These are phyloP conservation scores for Suillus fuscotomentosus DNA, from an alignment of 768 basidiomycete genomes.

Conservation along the genomic window DNA sequence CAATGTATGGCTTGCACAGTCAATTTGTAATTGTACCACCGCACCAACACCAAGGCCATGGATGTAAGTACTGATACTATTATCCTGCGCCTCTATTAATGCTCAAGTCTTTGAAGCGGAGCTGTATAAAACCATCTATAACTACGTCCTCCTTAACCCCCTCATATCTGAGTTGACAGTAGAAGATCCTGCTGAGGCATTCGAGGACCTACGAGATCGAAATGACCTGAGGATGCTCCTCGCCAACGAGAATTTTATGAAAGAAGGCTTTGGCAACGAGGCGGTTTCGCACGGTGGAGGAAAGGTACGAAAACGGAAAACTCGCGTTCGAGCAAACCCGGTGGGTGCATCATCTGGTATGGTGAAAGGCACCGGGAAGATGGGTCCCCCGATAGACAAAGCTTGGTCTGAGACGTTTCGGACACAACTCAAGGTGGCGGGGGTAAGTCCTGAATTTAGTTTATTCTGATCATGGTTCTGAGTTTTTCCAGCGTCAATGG, in stretches of 20 bases:
- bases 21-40: constrained; percentile 94
- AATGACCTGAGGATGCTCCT: constrained; percentile 85
- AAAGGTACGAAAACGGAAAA: constrained; percentile 37
- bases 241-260: constrained; percentile 59
- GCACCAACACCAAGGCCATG: constrained; percentile 87
- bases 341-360: constrained; percentile 24
- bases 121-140: constrained; percentile 84
- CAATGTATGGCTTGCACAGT: constrained; percentile 37
- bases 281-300: constrained; percentile 47
- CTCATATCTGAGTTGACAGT: constrained; percentile 90
- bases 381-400: constrained; percentile 77
- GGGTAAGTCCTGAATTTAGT: constrained; percentile 44
- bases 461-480: constrained; percentile 5
- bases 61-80: constrained; percentile 55
- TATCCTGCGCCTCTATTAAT: background rate
- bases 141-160: constrained; percentile 62
- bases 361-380: constrained; percentile 46
- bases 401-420: constrained; percentile 80
- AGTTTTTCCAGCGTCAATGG: constrained; percentile 77
- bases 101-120: constrained; percentile 51
- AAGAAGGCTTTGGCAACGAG: constrained; percentile 60
- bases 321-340: constrained; percentile 29
- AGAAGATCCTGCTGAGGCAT: constrained; percentile 97
- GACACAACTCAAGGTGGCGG: constrained; percentile 83
- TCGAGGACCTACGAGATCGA: constrained; percentile 93